Evolutionary conservation across 2,329 filamentous ascomycete species (phyloP).

Genomic region (Xylaria multiplex): DNA sequence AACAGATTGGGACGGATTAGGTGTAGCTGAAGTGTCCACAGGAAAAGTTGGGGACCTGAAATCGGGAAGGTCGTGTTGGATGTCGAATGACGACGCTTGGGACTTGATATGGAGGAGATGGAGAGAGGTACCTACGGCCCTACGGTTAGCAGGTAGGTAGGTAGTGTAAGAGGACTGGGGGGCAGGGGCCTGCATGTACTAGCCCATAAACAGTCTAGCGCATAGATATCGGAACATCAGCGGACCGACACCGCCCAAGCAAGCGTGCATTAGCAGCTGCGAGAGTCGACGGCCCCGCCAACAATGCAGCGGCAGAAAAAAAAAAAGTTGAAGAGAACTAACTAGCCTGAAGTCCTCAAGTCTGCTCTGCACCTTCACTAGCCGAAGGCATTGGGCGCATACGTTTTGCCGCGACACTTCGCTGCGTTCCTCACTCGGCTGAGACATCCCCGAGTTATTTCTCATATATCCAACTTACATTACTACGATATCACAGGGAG

Average conservation of each 20-base stretch:
- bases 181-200: constrained; percentile 15
- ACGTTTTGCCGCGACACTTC: not conserved
- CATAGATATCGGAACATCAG: constrained; percentile 37
- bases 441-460: not conserved
- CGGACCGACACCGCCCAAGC: constrained; percentile 42
- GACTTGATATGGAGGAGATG: constrained; percentile 20
- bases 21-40: constrained; percentile 13
- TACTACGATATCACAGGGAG: not conserved
- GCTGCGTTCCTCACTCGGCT: not conserved
- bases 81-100: constrained; percentile 38
- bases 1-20: constrained; percentile 2
- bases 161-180: not conserved
- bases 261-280: constrained; percentile 20
- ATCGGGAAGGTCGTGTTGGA: constrained; percentile 26
- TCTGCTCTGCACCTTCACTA: constrained; percentile 15
- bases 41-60: constrained; percentile 27
- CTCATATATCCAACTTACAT: not conserved
- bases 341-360: constrained; percentile 16
- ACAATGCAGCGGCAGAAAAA: constrained; percentile 34
- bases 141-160: constrained; percentile 10
- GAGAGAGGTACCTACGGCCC: constrained; percentile 8
- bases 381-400: not conserved
- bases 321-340: constrained; percentile 34
- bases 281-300: constrained; percentile 25
- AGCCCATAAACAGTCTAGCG: constrained; percentile 26